Evolutionary conservation across 352 stramenopile species (phyloP).

Genomic region (Globisporangium acanthophoron): DNA sequence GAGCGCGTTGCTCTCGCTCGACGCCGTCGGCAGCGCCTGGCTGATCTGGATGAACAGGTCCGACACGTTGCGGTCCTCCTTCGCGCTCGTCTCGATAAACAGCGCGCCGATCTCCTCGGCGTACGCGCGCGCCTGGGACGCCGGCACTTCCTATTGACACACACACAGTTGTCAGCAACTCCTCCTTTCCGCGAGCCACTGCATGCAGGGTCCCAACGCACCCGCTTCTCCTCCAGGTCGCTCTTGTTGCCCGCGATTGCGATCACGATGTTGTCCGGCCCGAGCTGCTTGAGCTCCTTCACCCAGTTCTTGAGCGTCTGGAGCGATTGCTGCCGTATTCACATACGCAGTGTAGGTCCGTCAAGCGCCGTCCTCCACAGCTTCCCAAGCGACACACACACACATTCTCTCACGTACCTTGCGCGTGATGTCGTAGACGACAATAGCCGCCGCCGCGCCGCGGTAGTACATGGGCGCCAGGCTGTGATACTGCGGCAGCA

Average conservation of each 20-base stretch:
- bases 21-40: conserved; percentile 65
- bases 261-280: conserved; percentile 93
- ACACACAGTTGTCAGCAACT: neutral
- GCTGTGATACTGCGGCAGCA: conserved; percentile 83
- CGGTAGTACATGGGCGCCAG: conserved; percentile 99
- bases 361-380: neutral
- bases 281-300: conserved; percentile 90
- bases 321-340: conserved; percentile 74
- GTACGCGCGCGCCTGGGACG: conserved; percentile 83
- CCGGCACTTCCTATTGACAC: conserved; percentile 68
- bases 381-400: neutral
- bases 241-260: conserved; percentile 95
- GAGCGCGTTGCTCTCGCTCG: conserved; percentile 73
- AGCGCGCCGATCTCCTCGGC: conserved; percentile 91
- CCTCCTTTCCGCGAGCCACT: no score
- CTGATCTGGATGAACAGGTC: conserved; percentile 92
- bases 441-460: conserved; percentile 93
- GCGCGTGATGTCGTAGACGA: conserved; percentile 98
- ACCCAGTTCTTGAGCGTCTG: conserved; percentile 95
- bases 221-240: conserved; percentile 85
- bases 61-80: conserved; percentile 92
- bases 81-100: conserved; percentile 93
- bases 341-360: conserved; percentile 5
- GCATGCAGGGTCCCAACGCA: conserved; percentile 14
- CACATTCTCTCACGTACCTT: conserved; percentile 35